These are phyloP conservation scores for Emergomyces orientalis DNA, from an alignment of 2,329 filamentous ascomycete species.

Conservation along the genomic window DNA sequence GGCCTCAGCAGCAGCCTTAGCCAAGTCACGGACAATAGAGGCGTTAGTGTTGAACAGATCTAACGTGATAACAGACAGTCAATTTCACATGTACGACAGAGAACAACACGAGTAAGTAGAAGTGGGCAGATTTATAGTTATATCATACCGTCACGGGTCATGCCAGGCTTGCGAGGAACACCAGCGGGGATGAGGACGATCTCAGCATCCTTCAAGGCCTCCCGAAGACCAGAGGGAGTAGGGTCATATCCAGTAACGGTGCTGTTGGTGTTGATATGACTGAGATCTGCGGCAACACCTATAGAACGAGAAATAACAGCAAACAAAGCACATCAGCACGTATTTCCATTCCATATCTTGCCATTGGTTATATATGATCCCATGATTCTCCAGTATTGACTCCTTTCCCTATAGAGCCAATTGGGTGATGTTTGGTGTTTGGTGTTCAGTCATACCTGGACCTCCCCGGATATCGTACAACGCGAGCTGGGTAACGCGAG, in stretches of 20 bases:
- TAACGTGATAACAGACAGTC: slow-evolving; percentile 21
- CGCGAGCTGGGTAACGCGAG: slow-evolving; percentile 81
- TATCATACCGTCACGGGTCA: slow-evolving; percentile 79
- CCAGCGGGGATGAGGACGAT: slow-evolving; percentile 96
- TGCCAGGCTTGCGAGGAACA: slow-evolving; percentile 98
- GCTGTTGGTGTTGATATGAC: slow-evolving; percentile 99
- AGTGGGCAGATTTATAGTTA: background rate
- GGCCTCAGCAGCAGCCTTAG: slow-evolving; percentile 84
- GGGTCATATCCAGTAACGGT: slow-evolving; percentile 82
- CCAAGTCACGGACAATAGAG: slow-evolving; percentile 96
- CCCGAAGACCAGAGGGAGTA: slow-evolving; percentile 62
- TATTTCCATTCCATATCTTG: background rate
- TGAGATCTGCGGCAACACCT: slow-evolving; percentile 97
- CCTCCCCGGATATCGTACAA: slow-evolving; percentile 96
- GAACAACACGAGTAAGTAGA: background rate
- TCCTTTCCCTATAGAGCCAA: background rate
- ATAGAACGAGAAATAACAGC: slow-evolving; percentile 9
- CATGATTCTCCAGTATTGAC: background rate
- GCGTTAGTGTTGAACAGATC: slow-evolving; percentile 99
- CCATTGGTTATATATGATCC: slow-evolving; percentile 45
- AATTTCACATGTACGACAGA: background rate
- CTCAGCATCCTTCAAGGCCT: slow-evolving; percentile 76
- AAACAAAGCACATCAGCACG: background rate
- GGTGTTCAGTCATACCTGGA: slow-evolving; percentile 57
- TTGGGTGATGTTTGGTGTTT: background rate